Evolutionary conservation across 768 basidiomycete species (phyloP).

Genomic region (Suillus weaverae): DNA sequence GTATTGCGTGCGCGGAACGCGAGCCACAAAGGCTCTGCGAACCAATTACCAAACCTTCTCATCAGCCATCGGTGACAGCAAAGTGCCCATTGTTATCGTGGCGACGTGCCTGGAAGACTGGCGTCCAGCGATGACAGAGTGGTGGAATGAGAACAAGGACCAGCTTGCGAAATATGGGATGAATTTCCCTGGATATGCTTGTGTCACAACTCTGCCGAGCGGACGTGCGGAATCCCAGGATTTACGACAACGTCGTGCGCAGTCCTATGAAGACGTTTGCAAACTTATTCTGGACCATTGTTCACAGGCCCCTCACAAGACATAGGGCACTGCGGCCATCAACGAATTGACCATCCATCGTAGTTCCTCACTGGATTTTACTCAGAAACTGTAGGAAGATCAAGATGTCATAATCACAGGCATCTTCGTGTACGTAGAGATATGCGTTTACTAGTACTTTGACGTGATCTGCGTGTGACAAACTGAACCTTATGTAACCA

Average conservation of each 20-base stretch:
- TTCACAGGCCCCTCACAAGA: background rate
- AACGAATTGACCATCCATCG: background rate
- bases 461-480: background rate
- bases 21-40: slow-evolving; percentile 17
- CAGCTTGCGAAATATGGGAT: slow-evolving; percentile 31
- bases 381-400: background rate
- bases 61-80: slow-evolving; percentile 24
- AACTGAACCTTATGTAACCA: too few species aligned
- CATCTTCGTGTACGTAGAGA: background rate
- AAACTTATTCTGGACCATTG: background rate
- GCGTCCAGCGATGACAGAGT: slow-evolving; percentile 30
- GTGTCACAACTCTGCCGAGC: slow-evolving; percentile 29
- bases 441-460: background rate
- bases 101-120: slow-evolving; percentile 30
- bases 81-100: slow-evolving; percentile 25
- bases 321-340: background rate
- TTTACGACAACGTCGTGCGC: slow-evolving; percentile 3
- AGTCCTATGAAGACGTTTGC: background rate
- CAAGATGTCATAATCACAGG: background rate
- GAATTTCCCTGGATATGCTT: slow-evolving; percentile 35
- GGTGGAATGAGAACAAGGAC: slow-evolving; percentile 36
- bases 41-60: slow-evolving; percentile 26
- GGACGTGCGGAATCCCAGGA: slow-evolving; percentile 6
- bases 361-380: background rate
- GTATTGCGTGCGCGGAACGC: slow-evolving; percentile 29